A percentile compares a stretch with the other conserved stretches of the same genome.
Evolutionary conservation across 768 basidiomycete genomes (phyloP).

Genomic region (Tricholoma terreum): DNA sequence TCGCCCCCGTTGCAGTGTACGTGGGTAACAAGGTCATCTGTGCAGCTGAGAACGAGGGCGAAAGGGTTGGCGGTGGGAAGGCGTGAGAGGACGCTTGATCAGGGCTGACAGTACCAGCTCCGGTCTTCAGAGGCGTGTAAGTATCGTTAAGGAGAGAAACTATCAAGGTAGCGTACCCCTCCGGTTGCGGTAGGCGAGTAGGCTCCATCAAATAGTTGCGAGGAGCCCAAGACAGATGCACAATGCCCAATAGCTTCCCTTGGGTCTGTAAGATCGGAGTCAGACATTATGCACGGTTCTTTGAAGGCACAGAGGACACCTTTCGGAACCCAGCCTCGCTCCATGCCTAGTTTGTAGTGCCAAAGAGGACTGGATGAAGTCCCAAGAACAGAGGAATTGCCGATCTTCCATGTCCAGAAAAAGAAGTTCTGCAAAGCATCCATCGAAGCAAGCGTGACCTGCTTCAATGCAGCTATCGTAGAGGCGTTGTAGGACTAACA

Average conservation of each 20-base stretch:
- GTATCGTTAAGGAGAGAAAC: background rate
- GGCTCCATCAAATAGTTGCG: constrained; percentile 47
- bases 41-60: constrained; percentile 49
- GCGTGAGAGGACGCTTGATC: constrained; percentile 45
- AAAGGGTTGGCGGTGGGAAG: constrained; percentile 66
- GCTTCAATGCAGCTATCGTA: constrained; percentile 55
- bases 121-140: constrained; percentile 29
- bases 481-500: constrained; percentile 50
- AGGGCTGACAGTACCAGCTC: constrained; percentile 59
- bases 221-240: constrained; percentile 34
- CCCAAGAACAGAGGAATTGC: constrained; percentile 68
- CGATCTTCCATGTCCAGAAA: constrained; percentile 97
- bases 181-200: constrained; percentile 71
- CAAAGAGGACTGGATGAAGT: constrained; percentile 75
- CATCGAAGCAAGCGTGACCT: constrained; percentile 79
- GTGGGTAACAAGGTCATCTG: constrained; percentile 56
- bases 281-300: background rate
- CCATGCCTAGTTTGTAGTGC: constrained; percentile 86
- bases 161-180: constrained; percentile 34
- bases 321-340: constrained; percentile 82
- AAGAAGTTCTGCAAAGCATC: constrained; percentile 91
- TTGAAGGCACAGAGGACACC: constrained; percentile 38
- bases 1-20: constrained; percentile 67
- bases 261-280: constrained; percentile 31
- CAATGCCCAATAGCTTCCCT: constrained; percentile 46